Conservation (phyloP, 176 grass and related monocot genomes). For the Hordeum marinum region DNA sequence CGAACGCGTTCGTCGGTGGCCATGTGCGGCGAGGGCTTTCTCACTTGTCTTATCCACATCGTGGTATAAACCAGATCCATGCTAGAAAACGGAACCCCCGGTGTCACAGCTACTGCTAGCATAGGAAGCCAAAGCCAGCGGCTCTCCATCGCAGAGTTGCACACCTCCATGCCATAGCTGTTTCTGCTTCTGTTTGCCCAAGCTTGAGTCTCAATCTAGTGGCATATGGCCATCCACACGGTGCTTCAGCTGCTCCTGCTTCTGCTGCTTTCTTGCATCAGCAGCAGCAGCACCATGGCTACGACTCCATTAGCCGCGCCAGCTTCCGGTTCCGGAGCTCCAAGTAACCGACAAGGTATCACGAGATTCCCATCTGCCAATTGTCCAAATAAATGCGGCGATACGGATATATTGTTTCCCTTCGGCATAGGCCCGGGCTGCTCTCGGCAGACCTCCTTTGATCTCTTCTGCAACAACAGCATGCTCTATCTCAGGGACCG, state of each 20-base stretch:
- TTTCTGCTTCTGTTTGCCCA: background rate
- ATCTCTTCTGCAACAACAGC: slow-evolving; percentile 27
- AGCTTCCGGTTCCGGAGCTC: background rate
- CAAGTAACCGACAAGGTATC: background rate
- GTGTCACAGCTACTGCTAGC: background rate
- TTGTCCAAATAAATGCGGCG: slow-evolving; percentile 9
- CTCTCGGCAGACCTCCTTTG: background rate
- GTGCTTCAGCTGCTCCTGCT: background rate
- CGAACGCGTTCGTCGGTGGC: background rate
- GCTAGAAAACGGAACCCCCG: background rate
- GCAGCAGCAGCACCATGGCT: background rate
- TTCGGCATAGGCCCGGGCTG: slow-evolving; percentile 26
- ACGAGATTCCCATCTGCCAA: background rate
- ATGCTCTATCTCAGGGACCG: slow-evolving; percentile 7
- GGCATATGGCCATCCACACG: background rate
- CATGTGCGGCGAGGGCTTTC: background rate
- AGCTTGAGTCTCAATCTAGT: background rate
- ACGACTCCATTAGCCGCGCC: background rate
- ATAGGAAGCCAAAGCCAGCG: background rate
- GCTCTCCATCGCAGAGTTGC: background rate
- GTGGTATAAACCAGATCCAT: background rate
- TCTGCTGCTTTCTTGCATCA: background rate
- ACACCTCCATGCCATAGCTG: background rate
- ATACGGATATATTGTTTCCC: background rate
- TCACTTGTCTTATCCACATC: fast-evolving